Evolutionary conservation across 2,329 filamentous ascomycete species (phyloP), one percentile per base, ranked within the genome.

Genomic region (Sporothrix curviconia): DNA sequence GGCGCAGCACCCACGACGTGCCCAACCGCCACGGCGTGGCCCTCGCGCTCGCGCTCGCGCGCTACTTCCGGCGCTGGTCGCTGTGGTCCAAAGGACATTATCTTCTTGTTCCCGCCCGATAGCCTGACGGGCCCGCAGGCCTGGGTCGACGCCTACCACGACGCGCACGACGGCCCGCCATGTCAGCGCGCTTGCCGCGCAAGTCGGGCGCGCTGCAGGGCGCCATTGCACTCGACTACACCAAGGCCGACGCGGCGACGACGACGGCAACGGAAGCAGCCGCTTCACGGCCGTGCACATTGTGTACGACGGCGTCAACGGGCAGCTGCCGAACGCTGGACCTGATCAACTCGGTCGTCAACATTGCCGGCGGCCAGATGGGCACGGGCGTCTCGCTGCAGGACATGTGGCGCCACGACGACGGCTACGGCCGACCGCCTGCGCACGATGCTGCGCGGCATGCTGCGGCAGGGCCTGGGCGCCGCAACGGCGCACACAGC

Each of bases 41-140:
- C 7, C 79, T 99, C 32, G 86, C 91, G 2, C 75, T 99, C 66
- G 92, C 92, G 0, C 74, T 99, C 64, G 89, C 90, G 28, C 84
- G 94, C 63, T 99, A 99, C 73, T 97, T 99, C 75, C 96, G 95
- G 72, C 84, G 89, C 64, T 99, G 94, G 94, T 96, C 91, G 55
- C 79, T 99, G 28, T 99, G 94, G 94, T 96, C 92, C 59, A 99
- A n/a, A 99, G 72, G 94, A 99, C 70, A 96, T 99, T 64, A 92
- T 99, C 59, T 84, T 99, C 64, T 74, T 99, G 6, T 81, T 99
- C 47, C 86, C 94, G 0, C 86, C 89, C 0, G 94, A 99, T 72
- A 95, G 90, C 70, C 87, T 86, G 59, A 87, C 89, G 11, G 94
- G 92, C 1, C 90, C 91, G 0, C 92, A 97, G 69, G 94, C 94